A percentile compares a stretch with the other conserved stretches of the same genome.
Evolutionary conservation across 2,329 filamentous ascomycete genomes (phyloP).

Genomic region (Periconia sp.): DNA sequence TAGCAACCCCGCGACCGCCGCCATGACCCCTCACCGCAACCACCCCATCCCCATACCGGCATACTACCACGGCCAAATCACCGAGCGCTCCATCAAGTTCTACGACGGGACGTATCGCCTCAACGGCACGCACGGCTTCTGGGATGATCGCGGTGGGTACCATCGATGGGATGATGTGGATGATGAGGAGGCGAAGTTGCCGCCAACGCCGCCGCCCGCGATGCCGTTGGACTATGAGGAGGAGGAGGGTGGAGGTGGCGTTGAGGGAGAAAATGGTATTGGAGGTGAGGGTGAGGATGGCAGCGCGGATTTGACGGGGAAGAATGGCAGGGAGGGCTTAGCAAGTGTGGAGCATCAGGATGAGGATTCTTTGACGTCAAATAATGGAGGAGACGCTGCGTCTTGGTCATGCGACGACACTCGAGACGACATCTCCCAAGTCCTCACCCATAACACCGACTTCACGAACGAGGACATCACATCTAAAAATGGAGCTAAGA

Average conservation of each 20-base stretch:
- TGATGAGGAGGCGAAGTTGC: constrained; percentile 5
- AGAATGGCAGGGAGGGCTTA: too few relatives aligned
- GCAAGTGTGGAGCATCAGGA: too few relatives aligned
- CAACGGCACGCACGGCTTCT: constrained; percentile 25
- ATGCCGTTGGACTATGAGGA: constrained; percentile 12
- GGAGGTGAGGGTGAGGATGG: background rate
- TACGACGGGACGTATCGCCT: constrained; percentile 31
- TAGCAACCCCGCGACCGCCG: too few relatives aligned
- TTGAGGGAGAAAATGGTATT: background rate
- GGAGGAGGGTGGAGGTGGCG: background rate
- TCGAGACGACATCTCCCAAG: too few relatives aligned
- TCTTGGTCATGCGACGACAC: too few relatives aligned
- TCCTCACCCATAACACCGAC: too few relatives aligned
- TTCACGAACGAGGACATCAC: too few relatives aligned
- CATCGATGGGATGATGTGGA: constrained; percentile 3
- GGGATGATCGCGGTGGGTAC: constrained; percentile 23
- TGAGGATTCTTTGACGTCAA: too few relatives aligned
- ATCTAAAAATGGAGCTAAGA: too few relatives aligned
- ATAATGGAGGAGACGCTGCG: too few relatives aligned
- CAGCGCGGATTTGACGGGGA: too few relatives aligned
- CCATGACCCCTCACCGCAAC: too few relatives aligned
- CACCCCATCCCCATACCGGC: background rate
- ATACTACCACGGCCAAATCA: constrained; percentile 7
- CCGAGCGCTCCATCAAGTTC: constrained; percentile 28
- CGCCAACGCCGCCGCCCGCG: constrained; percentile 7